These are phyloP conservation scores for Coniochaeta hoffmannii DNA, from an alignment of 2,329 filamentous ascomycete genomes.

Conservation along the genomic window DNA sequence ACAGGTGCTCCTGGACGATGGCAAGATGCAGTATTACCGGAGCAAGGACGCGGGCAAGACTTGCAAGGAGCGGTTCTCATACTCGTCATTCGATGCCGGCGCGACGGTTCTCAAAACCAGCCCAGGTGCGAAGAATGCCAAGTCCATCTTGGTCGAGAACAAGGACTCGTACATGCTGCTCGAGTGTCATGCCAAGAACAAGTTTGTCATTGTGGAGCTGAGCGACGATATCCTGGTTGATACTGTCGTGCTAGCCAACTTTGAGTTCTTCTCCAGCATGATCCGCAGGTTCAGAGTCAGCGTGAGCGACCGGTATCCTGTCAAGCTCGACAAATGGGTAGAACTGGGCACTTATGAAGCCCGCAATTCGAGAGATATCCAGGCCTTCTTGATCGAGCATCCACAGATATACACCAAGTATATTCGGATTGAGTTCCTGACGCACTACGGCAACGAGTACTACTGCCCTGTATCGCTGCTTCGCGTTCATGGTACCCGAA, in stretches of 20 bases:
- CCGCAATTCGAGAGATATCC: constrained; percentile 85
- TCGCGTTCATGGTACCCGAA: constrained; percentile 89
- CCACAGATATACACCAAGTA: constrained; percentile 95
- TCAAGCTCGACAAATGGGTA: constrained; percentile 88
- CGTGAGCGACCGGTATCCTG: constrained; percentile 90
- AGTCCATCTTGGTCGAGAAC: constrained; percentile 86
- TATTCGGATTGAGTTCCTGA: constrained; percentile 82
- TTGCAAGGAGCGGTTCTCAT: constrained; percentile 96
- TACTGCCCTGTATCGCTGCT: constrained; percentile 91
- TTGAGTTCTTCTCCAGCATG: constrained; percentile 98
- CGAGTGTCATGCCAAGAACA: constrained; percentile 78
- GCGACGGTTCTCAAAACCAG: constrained; percentile 91
- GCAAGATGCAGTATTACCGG: constrained; percentile 49
- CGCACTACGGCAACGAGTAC: constrained; percentile 92
- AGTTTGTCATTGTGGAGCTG: constrained; percentile 90
- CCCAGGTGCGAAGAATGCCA: constrained; percentile 75
- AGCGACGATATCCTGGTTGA: constrained; percentile 84
- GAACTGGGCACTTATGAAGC: constrained; percentile 84
- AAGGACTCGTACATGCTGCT: constrained; percentile 99
- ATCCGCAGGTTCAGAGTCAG: constrained; percentile 85
- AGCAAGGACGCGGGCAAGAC: constrained; percentile 95
- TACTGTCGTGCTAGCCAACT: constrained; percentile 95
- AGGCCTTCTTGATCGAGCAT: constrained; percentile 89
- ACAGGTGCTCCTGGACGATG: constrained; percentile 37
- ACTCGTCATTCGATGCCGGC: constrained; percentile 93